These are phyloP conservation scores for Gaeumannomyces sp. DNA, from an alignment of 2,329 filamentous ascomycete genomes.

Conservation along the genomic window DNA sequence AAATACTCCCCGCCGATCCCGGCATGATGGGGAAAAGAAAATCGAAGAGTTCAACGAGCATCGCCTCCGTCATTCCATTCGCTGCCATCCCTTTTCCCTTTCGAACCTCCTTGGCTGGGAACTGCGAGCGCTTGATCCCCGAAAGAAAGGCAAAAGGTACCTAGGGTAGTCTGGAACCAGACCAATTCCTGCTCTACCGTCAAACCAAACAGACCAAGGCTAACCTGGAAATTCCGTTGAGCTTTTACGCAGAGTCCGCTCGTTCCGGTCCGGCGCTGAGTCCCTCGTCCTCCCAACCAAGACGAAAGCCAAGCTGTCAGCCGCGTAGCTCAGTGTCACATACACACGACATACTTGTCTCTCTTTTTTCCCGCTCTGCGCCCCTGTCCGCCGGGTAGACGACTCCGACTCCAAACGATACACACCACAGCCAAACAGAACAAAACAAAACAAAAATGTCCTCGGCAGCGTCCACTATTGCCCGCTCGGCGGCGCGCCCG, in stretches of 20 bases:
- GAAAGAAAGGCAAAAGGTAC: neutral
- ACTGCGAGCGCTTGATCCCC: too few relatives aligned
- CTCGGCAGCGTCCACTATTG: constrained; percentile 34
- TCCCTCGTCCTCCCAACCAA: neutral
- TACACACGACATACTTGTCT: neutral
- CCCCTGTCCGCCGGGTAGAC: neutral
- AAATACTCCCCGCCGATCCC: neutral
- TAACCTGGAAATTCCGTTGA: neutral
- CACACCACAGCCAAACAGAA: neutral
- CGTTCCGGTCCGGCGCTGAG: neutral
- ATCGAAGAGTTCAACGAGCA: neutral
- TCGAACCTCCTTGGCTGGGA: too few relatives aligned
- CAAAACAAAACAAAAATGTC: constrained; percentile 28
- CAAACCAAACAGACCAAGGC: neutral
- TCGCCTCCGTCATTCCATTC: neutral
- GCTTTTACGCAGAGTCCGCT: neutral
- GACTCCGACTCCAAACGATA: too few relatives aligned
- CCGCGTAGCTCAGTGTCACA: neutral
- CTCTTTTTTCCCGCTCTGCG: neutral
- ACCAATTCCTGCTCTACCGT: too few relatives aligned
- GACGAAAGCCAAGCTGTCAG: neutral
- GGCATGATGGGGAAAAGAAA: neutral
- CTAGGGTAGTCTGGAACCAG: neutral
- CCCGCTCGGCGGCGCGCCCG: constrained; percentile 48
- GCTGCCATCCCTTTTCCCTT: too few relatives aligned